phyloP scores from a whole-genome alignment of 805 yeast species.

The Candida sphagnicola region DNA sequence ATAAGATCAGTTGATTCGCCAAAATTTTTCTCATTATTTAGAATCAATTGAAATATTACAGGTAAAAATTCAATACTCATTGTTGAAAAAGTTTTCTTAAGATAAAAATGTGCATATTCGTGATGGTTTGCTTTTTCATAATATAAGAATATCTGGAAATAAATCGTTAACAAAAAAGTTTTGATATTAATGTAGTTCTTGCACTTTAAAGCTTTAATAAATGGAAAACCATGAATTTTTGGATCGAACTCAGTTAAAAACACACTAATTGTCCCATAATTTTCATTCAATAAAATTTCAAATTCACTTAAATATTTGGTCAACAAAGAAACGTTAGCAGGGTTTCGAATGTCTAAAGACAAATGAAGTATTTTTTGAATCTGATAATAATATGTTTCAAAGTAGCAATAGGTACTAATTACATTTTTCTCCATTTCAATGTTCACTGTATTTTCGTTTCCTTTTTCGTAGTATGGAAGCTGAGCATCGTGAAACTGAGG shows the following conservation, averaged over 20 bases:
- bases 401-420: conserved; percentile 23
- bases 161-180: conserved; percentile 24
- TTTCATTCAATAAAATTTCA: conserved; percentile 27
- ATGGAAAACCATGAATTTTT: conserved; percentile 15
- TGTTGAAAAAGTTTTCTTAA: conserved; percentile 25
- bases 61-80: conserved; percentile 27
- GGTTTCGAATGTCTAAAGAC: conserved; percentile 16
- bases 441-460: conserved; percentile 30
- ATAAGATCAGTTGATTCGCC: conserved; percentile 39
- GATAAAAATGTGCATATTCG: conserved; percentile 29
- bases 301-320: conserved; percentile 25
- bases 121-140: conserved; percentile 29
- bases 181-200: conserved; percentile 24
- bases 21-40: conserved; percentile 31
- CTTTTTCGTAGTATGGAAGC: conserved; percentile 30
- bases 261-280: conserved; percentile 24
- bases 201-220: conserved; percentile 20
- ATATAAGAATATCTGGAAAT: conserved; percentile 34
- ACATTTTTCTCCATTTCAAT: conserved; percentile 35
- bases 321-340: conserved; percentile 16
- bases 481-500: conserved; percentile 26
- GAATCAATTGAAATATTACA: conserved; percentile 25
- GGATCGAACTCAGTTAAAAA: conserved; percentile 15
- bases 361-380: conserved; percentile 22
- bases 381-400: conserved; percentile 24